These are phyloP conservation scores for Nevesoporus exiguus DNA, from an alignment of 768 basidiomycete genomes.

Conservation along the genomic window DNA sequence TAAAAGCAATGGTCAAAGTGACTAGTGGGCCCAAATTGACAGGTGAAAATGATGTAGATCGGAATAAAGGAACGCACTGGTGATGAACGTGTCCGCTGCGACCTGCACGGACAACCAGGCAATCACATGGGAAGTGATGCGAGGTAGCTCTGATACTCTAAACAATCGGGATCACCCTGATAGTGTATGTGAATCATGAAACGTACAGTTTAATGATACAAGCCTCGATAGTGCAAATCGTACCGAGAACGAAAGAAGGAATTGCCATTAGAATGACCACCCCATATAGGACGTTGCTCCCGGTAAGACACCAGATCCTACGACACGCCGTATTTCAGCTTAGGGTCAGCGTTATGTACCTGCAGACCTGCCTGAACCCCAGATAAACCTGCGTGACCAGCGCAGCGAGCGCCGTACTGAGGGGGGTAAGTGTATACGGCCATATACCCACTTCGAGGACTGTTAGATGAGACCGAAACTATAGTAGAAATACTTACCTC, in stretches of 20 bases:
- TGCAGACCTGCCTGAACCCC: slow-evolving; percentile 36
- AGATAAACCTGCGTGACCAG: slow-evolving; percentile 50
- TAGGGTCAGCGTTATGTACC: neutral
- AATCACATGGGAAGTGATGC: neutral
- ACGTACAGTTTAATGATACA: neutral
- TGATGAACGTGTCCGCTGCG: neutral
- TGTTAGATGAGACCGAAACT: neutral
- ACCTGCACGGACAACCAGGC: neutral
- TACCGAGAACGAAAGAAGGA: neutral
- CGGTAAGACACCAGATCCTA: neutral
- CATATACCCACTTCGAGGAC: slow-evolving; percentile 37
- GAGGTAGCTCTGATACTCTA: neutral
- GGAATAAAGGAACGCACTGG: neutral
- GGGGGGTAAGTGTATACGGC: slow-evolving; percentile 51
- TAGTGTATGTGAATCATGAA: neutral
- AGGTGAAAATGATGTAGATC: too few species aligned
- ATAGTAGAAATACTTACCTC: neutral
- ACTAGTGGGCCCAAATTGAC: neutral
- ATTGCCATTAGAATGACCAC: neutral
- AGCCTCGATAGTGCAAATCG: neutral
- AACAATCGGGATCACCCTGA: neutral
- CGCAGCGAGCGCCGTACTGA: slow-evolving; percentile 44
- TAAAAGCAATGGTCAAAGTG: neutral
- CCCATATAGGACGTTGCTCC: neutral
- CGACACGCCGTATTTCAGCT: neutral